Evolutionary conservation across 2,329 filamentous ascomycete genomes (phyloP), one percentile per base, ranked within the genome.

Genomic region (Colletotrichum kahawae): DNA sequence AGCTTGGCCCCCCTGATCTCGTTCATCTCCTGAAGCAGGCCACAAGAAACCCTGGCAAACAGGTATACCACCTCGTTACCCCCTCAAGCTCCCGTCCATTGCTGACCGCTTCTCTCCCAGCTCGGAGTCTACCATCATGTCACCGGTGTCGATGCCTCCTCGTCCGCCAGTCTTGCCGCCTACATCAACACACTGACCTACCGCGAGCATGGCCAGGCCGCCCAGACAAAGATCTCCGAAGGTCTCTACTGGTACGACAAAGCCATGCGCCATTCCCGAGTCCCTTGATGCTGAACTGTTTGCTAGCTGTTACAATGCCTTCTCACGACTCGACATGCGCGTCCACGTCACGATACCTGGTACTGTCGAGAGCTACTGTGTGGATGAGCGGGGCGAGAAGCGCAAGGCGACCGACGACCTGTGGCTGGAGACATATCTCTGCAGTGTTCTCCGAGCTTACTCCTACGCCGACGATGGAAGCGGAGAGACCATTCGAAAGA

Each of bases 101-200:
- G 54, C 78, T 81, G 71, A 80, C 73, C 34, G 16, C 5, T 31
- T 48, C 67, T 21, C 10, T 34, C 27, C 8, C 16, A 98, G 94
- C 93, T 93, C 76, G 97, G 97, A 75, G 93, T 98, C 71, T 99
- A 99, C 83, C 97, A 99, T 84, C 97, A 99, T 92, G 96, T 98
- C 79, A 98, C 95, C 51, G 97, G 97, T 76, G 93, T 98, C 82
- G 97, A 99, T 86, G 97, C 97, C 64, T 99, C 97, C 3, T 98
- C 97, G 8, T 98, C 97, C 12, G 97, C 97, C 74, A 98, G 96
- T 86, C 88, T 99, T 75, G 97, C 97, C 54, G 97, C 97, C 79
- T 99, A 99, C 85, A 98, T 99, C 86, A 99, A 98, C 85, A 98
- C 96, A 51, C 90, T 99, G 76, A 98, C 96, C 60, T 97, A 98